Base-by-base conservation (phyloP, 140 eudicot species). In the Cichorium intybus region DNA sequence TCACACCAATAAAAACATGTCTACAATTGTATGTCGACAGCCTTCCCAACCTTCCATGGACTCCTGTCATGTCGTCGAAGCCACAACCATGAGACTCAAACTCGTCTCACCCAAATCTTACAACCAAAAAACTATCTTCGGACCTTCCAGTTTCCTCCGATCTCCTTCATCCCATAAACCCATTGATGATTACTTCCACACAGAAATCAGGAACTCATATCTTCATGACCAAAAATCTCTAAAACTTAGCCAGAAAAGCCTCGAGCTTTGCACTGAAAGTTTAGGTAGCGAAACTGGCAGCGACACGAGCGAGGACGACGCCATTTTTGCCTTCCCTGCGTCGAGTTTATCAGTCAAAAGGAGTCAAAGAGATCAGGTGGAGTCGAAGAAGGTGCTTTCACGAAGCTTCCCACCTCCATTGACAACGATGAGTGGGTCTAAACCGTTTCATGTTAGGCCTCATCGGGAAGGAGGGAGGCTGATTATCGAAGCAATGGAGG, bases 351-450 rank as follows among this genome's bases (percentile, higher is more conserved):
- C 50, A 1, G 22, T 59, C 2, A 45, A 64, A 50, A 74, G 53
- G 43, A 39, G 52, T 7, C 62, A 57, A 24, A 56, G 41, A 55
- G 37, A 47, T 28, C 48, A 16, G 0, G 26, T 24, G 10, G 54
- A 41, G 57, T 21, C 70, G 37, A 78, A 68, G 57, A 81, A 81
- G 67, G 48, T 31, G 12, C 29, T 28, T 2, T 22, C 83, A 2
- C 67, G 72, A 2, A 82, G 64, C 43, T 80, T 83, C 66, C 99
- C 99, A 20, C 99, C 96, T 63, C 99, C 96, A 14, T 82, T 92
- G 81, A 85, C 92, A 22, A 81, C 82, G 0, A 78, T 85, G 28
- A 78, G 85, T 23, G 91, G 92, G 15, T 58, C 89, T 10, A 91
- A 69, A 63, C 72, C 78, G 15, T 48, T 91, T 46, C 88, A 85